Evolutionary conservation across 331 rosid genomes (phyloP), one percentile per base, ranked within the genome.

Genomic region (Arachis monticola): DNA sequence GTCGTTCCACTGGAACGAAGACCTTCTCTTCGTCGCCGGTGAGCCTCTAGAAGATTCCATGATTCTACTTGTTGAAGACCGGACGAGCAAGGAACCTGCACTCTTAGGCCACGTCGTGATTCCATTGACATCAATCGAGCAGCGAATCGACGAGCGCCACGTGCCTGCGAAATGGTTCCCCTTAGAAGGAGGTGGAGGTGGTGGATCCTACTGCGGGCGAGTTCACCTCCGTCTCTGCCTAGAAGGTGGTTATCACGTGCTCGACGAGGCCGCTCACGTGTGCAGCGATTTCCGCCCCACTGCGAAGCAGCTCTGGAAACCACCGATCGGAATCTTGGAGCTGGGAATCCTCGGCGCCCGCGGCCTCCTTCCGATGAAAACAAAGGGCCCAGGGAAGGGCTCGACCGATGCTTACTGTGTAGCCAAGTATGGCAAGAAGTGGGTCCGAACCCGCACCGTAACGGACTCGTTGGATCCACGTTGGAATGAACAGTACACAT

Each of bases 401-500:
- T 90, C 96, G 83, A 92, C 97, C 0, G 97, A 94, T 45, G 88
- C 97, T 45, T 94, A 90, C 84, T 92, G 97, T 59, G 97, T 94
- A 5, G 99, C 97, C 14, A 94, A 94, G 82, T 94, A 94, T 10
- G 99, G 99, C 2, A 92, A 86, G 31, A 94, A 94, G 77, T 94
- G 99, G 99, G 97, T 92, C 81, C 82, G 99, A 51, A 94, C 99
- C 2, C 88, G 99, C 3, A 94, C 99, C 12, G 80, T 94, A 1
- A 82, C 89, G 0, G 97, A 92, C 72, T 79, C 87, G 72, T 90
- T 90, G 46, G 97, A 90, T 79, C 99, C 99, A 69, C 86, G 99
- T 0, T 94, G 99, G 99, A 88, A 94, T 72, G 99, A 94, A 76
- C 99, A 94, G 90, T 94, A 94, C 93, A 94, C 99, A 84, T 94